Conservation (phyloP, 768 basidiomycete genomes). For the Pleurotus pulmonarius region DNA sequence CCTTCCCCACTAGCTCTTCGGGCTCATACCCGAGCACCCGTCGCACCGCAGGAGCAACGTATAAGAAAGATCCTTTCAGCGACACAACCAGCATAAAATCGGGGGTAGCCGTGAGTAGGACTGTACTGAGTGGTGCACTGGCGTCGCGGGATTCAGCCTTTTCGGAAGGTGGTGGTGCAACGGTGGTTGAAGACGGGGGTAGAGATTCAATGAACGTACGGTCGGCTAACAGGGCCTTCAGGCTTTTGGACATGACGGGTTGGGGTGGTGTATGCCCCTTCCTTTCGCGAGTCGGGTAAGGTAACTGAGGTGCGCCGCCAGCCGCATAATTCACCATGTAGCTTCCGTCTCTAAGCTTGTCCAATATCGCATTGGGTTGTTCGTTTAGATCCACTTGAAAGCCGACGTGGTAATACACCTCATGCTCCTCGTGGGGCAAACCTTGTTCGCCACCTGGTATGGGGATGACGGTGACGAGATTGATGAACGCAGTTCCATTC, state of each 20-base stretch:
- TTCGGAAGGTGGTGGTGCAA: conserved; percentile 24
- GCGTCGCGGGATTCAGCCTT: conserved; percentile 20
- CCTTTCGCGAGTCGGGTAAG: conserved; percentile 22
- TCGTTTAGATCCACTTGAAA: conserved; percentile 92
- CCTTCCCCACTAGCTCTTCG: conserved; percentile 75
- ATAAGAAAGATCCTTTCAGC: conserved; percentile 89
- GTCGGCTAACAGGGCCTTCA: conserved; percentile 45
- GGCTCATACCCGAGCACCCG: conserved; percentile 85
- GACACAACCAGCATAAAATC: conserved; percentile 92
- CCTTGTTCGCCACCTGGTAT: conserved; percentile 58
- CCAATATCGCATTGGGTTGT: conserved; percentile 80
- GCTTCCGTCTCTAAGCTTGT: conserved; percentile 73
- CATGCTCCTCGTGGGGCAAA: conserved; percentile 51
- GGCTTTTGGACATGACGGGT: conserved; percentile 46
- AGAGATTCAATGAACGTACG: conserved; percentile 45
- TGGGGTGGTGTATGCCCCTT: conserved; percentile 23
- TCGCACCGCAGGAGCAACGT: conserved; percentile 80
- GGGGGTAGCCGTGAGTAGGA: conserved; percentile 58
- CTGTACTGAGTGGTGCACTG: conserved; percentile 48
- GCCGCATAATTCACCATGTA: conserved; percentile 62
- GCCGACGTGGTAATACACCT: conserved; percentile 85
- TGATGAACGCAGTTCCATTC: conserved; percentile 82
- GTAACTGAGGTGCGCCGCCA: conserved; percentile 4
- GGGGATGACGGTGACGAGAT: conserved; percentile 90
- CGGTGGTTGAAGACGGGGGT: conserved; percentile 37